Evolutionary conservation across 305 asterid species (phyloP).

Genomic region (Fraxinus ornus): DNA sequence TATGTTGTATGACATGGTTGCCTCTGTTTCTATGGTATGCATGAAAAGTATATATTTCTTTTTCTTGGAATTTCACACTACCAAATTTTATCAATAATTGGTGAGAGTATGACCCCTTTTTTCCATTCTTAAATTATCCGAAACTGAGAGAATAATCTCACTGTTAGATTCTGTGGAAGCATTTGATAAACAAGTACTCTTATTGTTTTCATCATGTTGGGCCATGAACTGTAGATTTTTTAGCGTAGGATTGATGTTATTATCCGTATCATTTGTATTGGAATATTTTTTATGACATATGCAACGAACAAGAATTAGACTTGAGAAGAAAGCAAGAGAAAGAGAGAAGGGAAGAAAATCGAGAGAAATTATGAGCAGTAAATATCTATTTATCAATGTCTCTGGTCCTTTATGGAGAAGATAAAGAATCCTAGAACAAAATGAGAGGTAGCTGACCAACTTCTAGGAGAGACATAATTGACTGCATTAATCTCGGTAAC

Average conservation of each 20-base stretch:
- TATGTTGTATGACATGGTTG: conserved; percentile 76
- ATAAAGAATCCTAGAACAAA: too few relatives aligned
- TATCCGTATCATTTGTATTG: too few relatives aligned
- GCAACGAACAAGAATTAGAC: too few relatives aligned
- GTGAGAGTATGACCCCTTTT: neutral
- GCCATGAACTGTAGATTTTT: neutral
- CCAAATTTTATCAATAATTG: conserved; percentile 1
- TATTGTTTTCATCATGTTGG: neutral
- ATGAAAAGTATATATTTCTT: neutral
- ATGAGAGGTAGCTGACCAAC: too few relatives aligned
- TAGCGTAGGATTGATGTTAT: neutral
- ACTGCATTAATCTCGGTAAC: too few relatives aligned
- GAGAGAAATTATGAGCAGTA: too few relatives aligned
- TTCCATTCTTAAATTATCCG: neutral
- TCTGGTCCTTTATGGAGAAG: too few relatives aligned
- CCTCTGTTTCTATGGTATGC: conserved; percentile 92
- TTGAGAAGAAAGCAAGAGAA: too few relatives aligned
- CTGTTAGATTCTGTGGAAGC: neutral
- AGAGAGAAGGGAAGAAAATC: too few relatives aligned
- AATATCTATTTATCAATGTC: too few relatives aligned
- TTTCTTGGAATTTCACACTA: neutral
- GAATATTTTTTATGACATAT: too few relatives aligned
- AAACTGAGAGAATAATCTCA: neutral
- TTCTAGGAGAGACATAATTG: too few relatives aligned
- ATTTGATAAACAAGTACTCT: neutral